Base-by-base conservation (phyloP, 495 filamentous ascomycete species). In the Geopyxis carbonaria region DNA sequence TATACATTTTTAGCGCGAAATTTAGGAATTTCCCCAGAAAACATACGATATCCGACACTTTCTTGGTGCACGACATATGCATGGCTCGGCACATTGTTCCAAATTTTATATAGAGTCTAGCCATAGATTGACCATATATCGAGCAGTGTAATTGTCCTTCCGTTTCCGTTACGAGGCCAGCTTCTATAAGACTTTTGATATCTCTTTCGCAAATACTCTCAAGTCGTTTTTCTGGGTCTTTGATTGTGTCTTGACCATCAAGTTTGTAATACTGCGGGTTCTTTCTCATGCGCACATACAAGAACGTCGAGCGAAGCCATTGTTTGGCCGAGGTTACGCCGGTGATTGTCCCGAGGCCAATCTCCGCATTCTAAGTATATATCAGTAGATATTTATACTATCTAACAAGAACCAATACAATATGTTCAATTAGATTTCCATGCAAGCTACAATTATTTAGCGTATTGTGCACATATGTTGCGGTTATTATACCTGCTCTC, bases 31-130 rank as follows among this genome's bases (percentile, higher is more conserved):
- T 29, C 1, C 32, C 7, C 9, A 34, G 31, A n/a, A 5, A 4
- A 59, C 77, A 61, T 60, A 89, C 82, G 53, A 91, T 76, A 21
- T 81, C 66, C 22, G 75, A 73, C 16, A 83, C 61, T 4, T 66
- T 67, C 1, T 75, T 68, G 14, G 68, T 68, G 5, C 59, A 55
- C 18, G 69, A 66, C 38, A 97, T 60, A 2, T 61, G 61, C 16
- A 93, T 56, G 2, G 94, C 56, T 1, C 64, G 58, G 48, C 76
- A 79, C 85, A 95, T 95, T 0, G 86, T 93, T 30, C 78, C 68
- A 48, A 91, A 92, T n/a, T 75, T 72, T 2, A 97, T 63, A 61
- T 85, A 93, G 54, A 93, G 94, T 37, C 75, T 75, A 25, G 89
- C 82, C 89, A 97, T 97, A 1, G 82, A 79, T 40, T 82, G 67